phyloP scores from a whole-genome alignment of 805 yeast genomes.

The Metschnikowia cubensis region DNA sequence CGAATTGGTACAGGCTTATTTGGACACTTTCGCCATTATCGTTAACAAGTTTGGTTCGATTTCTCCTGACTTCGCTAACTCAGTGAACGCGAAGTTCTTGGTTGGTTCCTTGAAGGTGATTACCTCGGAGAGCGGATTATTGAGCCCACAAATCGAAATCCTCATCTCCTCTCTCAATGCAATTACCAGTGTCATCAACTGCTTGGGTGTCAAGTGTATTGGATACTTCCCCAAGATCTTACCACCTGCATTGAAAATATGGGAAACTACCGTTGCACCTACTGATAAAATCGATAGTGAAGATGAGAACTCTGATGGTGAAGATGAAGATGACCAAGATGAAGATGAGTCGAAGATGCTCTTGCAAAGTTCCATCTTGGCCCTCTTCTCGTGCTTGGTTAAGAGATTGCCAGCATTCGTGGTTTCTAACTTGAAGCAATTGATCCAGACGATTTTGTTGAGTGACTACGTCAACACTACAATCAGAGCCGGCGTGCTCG shows the following conservation, averaged over 20 bases:
- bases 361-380: slow-evolving; percentile 66
- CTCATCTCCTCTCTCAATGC: slow-evolving; percentile 71
- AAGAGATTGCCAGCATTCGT: slow-evolving; percentile 85
- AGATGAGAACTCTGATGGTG: slow-evolving; percentile 15
- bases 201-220: slow-evolving; percentile 80
- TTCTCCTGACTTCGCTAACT: slow-evolving; percentile 23
- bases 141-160: slow-evolving; percentile 54
- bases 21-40: slow-evolving; percentile 63
- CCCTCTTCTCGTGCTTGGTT: slow-evolving; percentile 68
- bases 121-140: slow-evolving; percentile 49
- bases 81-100: slow-evolving; percentile 45
- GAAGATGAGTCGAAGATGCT: slow-evolving; percentile 29
- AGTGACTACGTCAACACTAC: slow-evolving; percentile 57
- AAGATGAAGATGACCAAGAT: slow-evolving; percentile 19
- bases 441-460: slow-evolving; percentile 54
- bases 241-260: slow-evolving; percentile 64
- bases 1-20: slow-evolving; percentile 61
- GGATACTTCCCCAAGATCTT: slow-evolving; percentile 82
- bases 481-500: slow-evolving; percentile 59
- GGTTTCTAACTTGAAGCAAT: slow-evolving; percentile 59
- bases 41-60: slow-evolving; percentile 55
- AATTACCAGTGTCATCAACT: slow-evolving; percentile 63
- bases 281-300: slow-evolving; percentile 21
- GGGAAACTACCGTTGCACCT: slow-evolving; percentile 34
- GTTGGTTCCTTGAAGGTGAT: slow-evolving; percentile 47